phyloP scores from a whole-genome alignment of 2,329 filamentous ascomycete genomes.

The Phoma sp. region DNA sequence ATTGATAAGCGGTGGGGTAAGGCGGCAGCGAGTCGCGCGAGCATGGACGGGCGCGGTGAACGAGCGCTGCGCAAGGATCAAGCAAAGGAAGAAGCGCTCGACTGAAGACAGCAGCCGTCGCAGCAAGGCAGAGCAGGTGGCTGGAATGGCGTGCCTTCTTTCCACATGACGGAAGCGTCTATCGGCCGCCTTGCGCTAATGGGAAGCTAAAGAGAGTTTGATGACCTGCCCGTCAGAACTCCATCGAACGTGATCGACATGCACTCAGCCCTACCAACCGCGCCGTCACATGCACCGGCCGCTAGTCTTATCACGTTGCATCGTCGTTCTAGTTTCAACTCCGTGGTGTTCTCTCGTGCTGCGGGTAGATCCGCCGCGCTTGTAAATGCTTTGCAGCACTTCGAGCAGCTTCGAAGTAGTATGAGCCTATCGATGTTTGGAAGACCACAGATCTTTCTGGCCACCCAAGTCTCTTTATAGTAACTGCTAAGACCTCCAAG shows the following conservation, averaged over 20 bases:
- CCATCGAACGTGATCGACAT: constrained; percentile 35
- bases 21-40: neutral
- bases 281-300: constrained; percentile 15
- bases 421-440: too few species aligned
- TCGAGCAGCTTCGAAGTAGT: too few species aligned
- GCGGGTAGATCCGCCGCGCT: neutral
- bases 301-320: constrained; percentile 1
- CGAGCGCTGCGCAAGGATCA: constrained; percentile 21
- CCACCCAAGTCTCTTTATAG: too few species aligned
- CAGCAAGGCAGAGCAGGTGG: constrained; percentile 18
- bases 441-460: too few species aligned
- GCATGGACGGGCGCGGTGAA: neutral
- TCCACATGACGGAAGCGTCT: constrained; percentile 23
- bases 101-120: constrained; percentile 19
- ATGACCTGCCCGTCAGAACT: constrained; percentile 22
- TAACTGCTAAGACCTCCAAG: too few species aligned
- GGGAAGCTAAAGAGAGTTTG: constrained; percentile 13
- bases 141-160: constrained; percentile 29
- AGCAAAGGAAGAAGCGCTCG: constrained; percentile 5
- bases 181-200: constrained; percentile 14
- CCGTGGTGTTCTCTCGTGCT: neutral
- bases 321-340: neutral
- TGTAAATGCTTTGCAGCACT: too few species aligned
- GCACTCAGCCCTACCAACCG: constrained; percentile 25
- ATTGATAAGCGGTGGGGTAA: constrained; percentile 20